These are phyloP conservation scores for Cyberlindnera euphorbiae DNA, from an alignment of 805 yeast species.

Conservation along the genomic window DNA sequence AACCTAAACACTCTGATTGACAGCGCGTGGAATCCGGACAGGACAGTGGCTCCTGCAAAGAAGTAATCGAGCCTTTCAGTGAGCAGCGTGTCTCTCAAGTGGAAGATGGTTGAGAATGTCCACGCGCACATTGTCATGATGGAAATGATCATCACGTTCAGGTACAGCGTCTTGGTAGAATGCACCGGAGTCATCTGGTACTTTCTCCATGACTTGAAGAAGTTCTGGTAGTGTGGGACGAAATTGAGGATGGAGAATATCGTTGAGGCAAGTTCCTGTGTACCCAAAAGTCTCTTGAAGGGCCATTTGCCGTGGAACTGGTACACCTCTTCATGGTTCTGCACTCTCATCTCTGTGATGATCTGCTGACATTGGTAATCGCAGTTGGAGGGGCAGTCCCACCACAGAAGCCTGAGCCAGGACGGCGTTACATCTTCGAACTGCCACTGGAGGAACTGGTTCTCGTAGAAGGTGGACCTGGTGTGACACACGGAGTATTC, in stretches of 20 bases:
- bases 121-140: conserved; percentile 79
- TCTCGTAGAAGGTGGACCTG: conserved; percentile 4
- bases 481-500: conserved; percentile 10
- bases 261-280: conserved; percentile 81
- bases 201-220: conserved; percentile 26
- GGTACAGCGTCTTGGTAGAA: conserved; percentile 16
- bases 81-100: conserved; percentile 69
- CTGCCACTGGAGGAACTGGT: conserved; percentile 7
- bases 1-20: conserved; percentile 55
- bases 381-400: conserved; percentile 80
- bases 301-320: conserved; percentile 99
- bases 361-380: conserved; percentile 89
- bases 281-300: conserved; percentile 66
- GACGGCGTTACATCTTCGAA: conserved; percentile 7
- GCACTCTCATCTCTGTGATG: conserved; percentile 53
- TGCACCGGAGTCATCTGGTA: conserved; percentile 5
- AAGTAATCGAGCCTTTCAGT: conserved; percentile 90
- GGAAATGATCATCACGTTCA: conserved; percentile 45
- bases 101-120: conserved; percentile 82
- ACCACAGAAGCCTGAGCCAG: conserved; percentile 42
- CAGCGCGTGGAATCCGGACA: conserved; percentile 72
- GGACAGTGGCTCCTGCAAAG: conserved; percentile 86
- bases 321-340: conserved; percentile 45
- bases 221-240: conserved; percentile 56
- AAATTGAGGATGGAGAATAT: conserved; percentile 72